A percentile compares a stretch with the other conserved stretches of the same genome.
phyloP scores from a whole-genome alignment of 305 asterid genomes.

The Lippia alba region DNA sequence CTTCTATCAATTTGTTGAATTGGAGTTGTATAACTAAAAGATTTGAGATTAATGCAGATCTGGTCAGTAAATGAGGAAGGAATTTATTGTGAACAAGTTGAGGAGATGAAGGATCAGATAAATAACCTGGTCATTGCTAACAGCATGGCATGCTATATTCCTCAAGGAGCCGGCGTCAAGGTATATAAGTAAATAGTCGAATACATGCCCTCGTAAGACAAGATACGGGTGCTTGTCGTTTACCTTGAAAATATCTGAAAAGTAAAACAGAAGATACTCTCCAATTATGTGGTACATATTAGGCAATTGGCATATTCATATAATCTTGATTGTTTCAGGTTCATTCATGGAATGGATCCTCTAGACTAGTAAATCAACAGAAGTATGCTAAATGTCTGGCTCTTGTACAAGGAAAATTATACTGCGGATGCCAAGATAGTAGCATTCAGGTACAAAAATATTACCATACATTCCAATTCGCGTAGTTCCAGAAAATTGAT shows the following conservation, averaged over 20 bases:
- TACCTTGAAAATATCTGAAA: no score
- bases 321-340: slow-evolving; percentile 46
- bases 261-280: no score
- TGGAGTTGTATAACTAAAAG: slow-evolving; percentile 15
- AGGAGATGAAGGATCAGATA: slow-evolving; percentile 81
- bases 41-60: slow-evolving; percentile 43
- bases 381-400: slow-evolving; percentile 68
- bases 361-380: slow-evolving; percentile 61
- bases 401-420: slow-evolving; percentile 69
- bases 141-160: slow-evolving; percentile 76
- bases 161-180: slow-evolving; percentile 87
- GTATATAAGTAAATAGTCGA: slow-evolving; percentile 35
- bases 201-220: no score
- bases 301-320: no score
- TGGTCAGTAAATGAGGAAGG: slow-evolving; percentile 66
- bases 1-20: slow-evolving; percentile 3
- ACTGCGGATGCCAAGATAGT: slow-evolving; percentile 79
- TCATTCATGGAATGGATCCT: slow-evolving; percentile 72
- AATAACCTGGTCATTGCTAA: slow-evolving; percentile 64
- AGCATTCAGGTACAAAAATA: slow-evolving; percentile 72
- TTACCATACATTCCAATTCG: no score
- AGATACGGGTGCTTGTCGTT: no score
- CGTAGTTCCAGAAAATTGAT: not conserved
- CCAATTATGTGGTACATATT: no score
- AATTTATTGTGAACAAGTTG: slow-evolving; percentile 65